phyloP scores from a whole-genome alignment of 768 basidiomycete genomes.

The Naematelia aurantialba region DNA sequence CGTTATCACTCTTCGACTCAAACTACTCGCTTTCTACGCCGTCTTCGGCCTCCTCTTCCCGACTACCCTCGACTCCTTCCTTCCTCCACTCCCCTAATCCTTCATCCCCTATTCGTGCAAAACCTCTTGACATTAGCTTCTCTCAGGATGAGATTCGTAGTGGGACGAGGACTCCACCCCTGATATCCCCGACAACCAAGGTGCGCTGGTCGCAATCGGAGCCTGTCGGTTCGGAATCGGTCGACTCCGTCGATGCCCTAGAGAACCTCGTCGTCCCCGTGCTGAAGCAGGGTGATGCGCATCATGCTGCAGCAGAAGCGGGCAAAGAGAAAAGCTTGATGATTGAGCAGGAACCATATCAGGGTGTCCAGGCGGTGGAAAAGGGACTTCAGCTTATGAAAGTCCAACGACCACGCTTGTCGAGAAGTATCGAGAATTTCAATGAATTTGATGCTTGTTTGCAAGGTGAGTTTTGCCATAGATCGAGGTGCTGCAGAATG shows the following conservation, averaged over 20 bases:
- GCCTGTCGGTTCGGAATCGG: too few relatives aligned
- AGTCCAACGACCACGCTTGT: too few relatives aligned
- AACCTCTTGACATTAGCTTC: slow-evolving; percentile 11
- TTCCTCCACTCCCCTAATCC: neutral
- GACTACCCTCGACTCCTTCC: neutral
- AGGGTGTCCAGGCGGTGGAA: too few relatives aligned
- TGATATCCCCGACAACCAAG: neutral
- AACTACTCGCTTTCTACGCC: slow-evolving; percentile 40
- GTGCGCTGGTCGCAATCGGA: neutral
- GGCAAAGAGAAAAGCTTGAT: too few relatives aligned
- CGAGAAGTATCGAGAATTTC: slow-evolving; percentile 22
- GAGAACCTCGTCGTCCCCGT: neutral
- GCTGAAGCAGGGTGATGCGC: neutral
- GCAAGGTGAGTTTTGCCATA: slow-evolving; percentile 34
- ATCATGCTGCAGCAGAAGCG: neutral
- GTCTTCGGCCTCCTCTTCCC: slow-evolving; percentile 7
- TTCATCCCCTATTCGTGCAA: neutral
- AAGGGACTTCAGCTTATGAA: too few relatives aligned
- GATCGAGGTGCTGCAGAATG: neutral
- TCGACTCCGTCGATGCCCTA: neutral
- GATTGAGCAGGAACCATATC: too few relatives aligned
- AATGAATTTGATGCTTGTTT: slow-evolving; percentile 38
- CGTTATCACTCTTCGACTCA: slow-evolving; percentile 38
- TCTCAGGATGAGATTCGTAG: neutral
- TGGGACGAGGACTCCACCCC: neutral